Conservation (phyloP, 345 rosid species). For the Turnera subulata region DNA sequence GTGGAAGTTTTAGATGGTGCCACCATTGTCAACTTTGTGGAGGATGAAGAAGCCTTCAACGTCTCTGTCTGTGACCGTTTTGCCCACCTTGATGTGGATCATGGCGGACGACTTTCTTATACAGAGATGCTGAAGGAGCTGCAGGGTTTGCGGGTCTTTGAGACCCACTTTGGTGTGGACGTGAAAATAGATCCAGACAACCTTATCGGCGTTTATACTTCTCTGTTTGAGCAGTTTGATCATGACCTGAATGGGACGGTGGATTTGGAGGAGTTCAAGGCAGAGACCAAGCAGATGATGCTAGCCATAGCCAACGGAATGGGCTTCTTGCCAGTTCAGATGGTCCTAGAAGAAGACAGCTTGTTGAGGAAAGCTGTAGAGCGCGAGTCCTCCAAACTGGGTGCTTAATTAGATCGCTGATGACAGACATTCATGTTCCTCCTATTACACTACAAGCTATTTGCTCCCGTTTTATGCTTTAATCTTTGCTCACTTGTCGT, state of each 20-base stretch:
- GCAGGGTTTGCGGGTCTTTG: conserved; percentile 36
- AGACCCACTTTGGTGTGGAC: conserved; percentile 37
- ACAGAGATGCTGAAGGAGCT: conserved; percentile 42
- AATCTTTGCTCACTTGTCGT: too few species aligned
- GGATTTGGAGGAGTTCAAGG: conserved; percentile 45
- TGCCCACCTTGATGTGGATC: conserved; percentile 26
- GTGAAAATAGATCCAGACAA: conserved; percentile 27
- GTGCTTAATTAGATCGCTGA: too few species aligned
- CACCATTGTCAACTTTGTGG: conserved; percentile 37
- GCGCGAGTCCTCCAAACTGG: conserved; percentile 22
- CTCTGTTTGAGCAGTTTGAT: conserved; percentile 33
- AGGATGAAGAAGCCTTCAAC: conserved; percentile 43
- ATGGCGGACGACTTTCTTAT: conserved; percentile 39
- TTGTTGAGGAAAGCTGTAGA: conserved; percentile 46
- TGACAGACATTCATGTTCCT: background rate
- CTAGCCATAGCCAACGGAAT: conserved; percentile 45
- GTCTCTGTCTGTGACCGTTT: conserved; percentile 21
- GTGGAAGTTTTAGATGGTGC: conserved; percentile 35
- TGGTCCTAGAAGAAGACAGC: conserved; percentile 47
- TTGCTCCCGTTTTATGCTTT: too few species aligned
- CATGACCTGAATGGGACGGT: conserved; percentile 35
- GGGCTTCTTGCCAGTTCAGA: conserved; percentile 47
- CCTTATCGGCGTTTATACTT: conserved; percentile 21
- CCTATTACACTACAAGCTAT: too few species aligned
- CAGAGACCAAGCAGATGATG: conserved; percentile 43